These are phyloP conservation scores for Colletotrichum sp. DNA, from an alignment of 2,329 filamentous ascomycete species.

Conservation along the genomic window DNA sequence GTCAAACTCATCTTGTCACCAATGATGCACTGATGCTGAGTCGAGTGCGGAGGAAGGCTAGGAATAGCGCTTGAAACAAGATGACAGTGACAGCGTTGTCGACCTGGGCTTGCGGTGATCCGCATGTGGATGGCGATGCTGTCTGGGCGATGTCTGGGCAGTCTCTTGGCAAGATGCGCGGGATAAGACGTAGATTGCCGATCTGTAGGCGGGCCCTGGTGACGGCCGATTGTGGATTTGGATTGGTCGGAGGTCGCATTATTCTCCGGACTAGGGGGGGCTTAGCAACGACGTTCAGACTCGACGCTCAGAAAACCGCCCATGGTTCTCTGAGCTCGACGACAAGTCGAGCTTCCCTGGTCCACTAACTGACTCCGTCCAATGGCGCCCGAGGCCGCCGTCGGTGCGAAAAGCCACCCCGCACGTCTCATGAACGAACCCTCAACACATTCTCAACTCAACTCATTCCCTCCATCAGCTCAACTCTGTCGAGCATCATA, in stretches of 20 bases:
- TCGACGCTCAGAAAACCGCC: slow-evolving; percentile 2
- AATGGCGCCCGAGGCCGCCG: background rate
- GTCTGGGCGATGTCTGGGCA: slow-evolving; percentile 22
- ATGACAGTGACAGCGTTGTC: slow-evolving; percentile 21
- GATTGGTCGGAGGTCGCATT: slow-evolving; percentile 19
- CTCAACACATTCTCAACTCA: slow-evolving; percentile 15
- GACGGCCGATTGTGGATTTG: slow-evolving; percentile 10
- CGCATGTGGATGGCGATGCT: slow-evolving; percentile 18
- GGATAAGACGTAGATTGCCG: slow-evolving; percentile 24
- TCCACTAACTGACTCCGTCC: slow-evolving; percentile 1
- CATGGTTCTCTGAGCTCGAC: slow-evolving; percentile 10
- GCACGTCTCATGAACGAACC: slow-evolving; percentile 16
- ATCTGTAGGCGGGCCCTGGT: slow-evolving; percentile 12
- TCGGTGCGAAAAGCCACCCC: background rate
- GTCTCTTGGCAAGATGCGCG: slow-evolving; percentile 23
- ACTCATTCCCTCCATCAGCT: slow-evolving; percentile 90
- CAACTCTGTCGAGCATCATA: slow-evolving; percentile 89
- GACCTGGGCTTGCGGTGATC: slow-evolving; percentile 17
- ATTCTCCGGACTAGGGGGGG: slow-evolving; percentile 23
- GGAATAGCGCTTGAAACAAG: slow-evolving; percentile 25
- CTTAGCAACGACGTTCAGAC: slow-evolving; percentile 19
- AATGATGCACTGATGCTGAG: slow-evolving; percentile 13
- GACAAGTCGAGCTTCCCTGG: slow-evolving; percentile 10
- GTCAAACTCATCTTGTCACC: slow-evolving; percentile 20
- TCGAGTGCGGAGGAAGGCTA: slow-evolving; percentile 15